Evolutionary conservation across 352 stramenopile genomes (phyloP).

Genomic region (Pythium dissimile): DNA sequence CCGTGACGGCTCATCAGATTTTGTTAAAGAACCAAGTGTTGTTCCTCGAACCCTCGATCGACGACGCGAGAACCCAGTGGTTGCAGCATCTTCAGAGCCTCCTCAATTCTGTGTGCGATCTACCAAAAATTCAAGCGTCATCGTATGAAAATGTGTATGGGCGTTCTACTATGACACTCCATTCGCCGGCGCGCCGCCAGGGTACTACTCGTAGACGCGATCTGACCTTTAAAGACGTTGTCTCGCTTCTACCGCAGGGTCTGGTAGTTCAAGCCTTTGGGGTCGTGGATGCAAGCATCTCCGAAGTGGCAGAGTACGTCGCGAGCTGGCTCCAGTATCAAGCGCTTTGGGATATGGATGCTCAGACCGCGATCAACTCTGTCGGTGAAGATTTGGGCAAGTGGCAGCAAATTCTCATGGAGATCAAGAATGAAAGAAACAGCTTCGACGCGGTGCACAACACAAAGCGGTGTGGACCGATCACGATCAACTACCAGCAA

Average conservation of each 20-base stretch:
- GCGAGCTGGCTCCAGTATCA: conserved; percentile 98
- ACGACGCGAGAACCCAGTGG: conserved; percentile 86
- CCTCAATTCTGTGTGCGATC: conserved; percentile 92
- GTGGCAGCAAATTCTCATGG: conserved; percentile 96
- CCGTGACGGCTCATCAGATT: conserved; percentile 87
- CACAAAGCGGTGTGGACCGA: conserved; percentile 88
- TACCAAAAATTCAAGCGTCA: conserved; percentile 88
- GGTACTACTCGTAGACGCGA: conserved; percentile 47
- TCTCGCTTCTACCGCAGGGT: conserved; percentile 50
- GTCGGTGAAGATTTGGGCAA: conserved; percentile 94
- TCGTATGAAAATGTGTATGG: conserved; percentile 88
- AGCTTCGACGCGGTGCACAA: conserved; percentile 92
- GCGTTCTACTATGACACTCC: conserved; percentile 53
- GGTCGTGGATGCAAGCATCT: conserved; percentile 69
- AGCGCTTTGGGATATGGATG: conserved; percentile 98
- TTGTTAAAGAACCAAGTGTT: conserved; percentile 96
- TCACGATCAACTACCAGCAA: conserved; percentile 91
- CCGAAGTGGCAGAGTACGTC: conserved; percentile 92
- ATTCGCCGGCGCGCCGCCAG: conserved; percentile 61
- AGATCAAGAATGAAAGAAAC: conserved; percentile 94
- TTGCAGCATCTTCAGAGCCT: conserved; percentile 92
- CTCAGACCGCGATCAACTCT: conserved; percentile 89
- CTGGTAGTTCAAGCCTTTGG: conserved; percentile 77
- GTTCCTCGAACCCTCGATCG: conserved; percentile 94
- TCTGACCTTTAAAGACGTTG: conserved; percentile 65